These are phyloP conservation scores for Mucor saturninus DNA, from an alignment of 371 early-diverging fungal genomes.

Conservation along the genomic window DNA sequence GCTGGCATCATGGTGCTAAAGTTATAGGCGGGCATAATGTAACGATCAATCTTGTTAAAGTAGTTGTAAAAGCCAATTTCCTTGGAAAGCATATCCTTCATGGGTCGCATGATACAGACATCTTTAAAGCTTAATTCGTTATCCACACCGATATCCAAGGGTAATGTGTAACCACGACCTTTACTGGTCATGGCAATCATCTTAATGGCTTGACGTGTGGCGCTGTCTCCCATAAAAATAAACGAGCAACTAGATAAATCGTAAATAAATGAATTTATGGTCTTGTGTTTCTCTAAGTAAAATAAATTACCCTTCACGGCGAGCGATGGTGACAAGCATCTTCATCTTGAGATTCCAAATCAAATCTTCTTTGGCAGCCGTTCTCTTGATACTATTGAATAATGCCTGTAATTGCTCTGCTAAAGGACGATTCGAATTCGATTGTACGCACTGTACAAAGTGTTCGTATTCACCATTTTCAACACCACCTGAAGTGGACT, in stretches of 20 bases:
- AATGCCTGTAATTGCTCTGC: conserved; percentile 29
- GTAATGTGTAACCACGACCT: conserved; percentile 86
- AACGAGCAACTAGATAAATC: conserved; percentile 56
- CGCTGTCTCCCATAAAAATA: conserved; percentile 79
- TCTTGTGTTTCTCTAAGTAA: background rate
- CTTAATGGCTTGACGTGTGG: conserved; percentile 81
- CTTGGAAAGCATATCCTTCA: conserved; percentile 81
- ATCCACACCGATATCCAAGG: conserved; percentile 76
- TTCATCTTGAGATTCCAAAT: conserved; percentile 65
- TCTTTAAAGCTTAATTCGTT: conserved; percentile 42
- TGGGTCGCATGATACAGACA: conserved; percentile 72
- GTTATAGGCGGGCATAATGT: conserved; percentile 50
- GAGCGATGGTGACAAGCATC: conserved; percentile 50
- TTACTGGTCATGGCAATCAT: conserved; percentile 80
- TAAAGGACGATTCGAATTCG: conserved; percentile 5
- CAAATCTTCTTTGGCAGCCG: conserved; percentile 63
- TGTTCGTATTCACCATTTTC: conserved; percentile 38
- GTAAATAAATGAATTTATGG: no score
- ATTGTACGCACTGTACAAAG: conserved; percentile 23
- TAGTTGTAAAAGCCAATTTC: conserved; percentile 81
- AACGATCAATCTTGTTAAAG: conserved; percentile 49
- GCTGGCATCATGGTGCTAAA: conserved; percentile 61
- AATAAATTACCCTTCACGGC: conserved; percentile 43
- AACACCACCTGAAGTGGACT: conserved; percentile 26
- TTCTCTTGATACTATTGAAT: conserved; percentile 47